Evolutionary conservation across 768 basidiomycete species (phyloP).

Genomic region (Phylloporus arenicola): DNA sequence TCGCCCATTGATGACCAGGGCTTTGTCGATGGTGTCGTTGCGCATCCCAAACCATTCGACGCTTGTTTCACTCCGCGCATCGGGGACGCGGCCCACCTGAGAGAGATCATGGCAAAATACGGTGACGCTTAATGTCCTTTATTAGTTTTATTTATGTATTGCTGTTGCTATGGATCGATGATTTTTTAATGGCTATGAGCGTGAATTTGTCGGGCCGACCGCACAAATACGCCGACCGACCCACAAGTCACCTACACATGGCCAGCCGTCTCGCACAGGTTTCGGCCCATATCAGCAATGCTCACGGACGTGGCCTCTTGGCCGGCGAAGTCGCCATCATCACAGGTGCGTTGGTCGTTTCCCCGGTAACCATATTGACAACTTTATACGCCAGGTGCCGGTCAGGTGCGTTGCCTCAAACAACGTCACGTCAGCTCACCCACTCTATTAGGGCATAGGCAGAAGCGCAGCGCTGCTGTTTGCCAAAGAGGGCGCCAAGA

Average conservation of each 20-base stretch:
- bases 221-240: background rate
- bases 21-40: conserved; percentile 60
- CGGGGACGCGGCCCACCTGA: conserved; percentile 19
- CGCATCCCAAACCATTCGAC: conserved; percentile 59
- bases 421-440: background rate
- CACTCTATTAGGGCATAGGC: conserved; percentile 58
- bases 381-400: conserved; percentile 49
- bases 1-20: conserved; percentile 55
- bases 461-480: conserved; percentile 69
- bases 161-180: background rate
- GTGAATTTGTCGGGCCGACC: background rate
- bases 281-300: conserved; percentile 60
- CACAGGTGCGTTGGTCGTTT: conserved; percentile 50
- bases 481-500: conserved; percentile 80
- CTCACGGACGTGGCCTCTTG: conserved; percentile 50
- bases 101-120: conserved; percentile 25
- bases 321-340: conserved; percentile 80
- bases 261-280: conserved; percentile 62
- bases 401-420: conserved; percentile 46
- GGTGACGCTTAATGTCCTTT: conserved; percentile 2
- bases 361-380: background rate
- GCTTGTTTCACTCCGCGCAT: conserved; percentile 50
- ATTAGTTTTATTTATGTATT: background rate
- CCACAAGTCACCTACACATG: conserved; percentile 29
- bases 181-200: too few species aligned